phyloP scores from a whole-genome alignment of 306 rosid genomes.

The Trichosanthes truncata region DNA sequence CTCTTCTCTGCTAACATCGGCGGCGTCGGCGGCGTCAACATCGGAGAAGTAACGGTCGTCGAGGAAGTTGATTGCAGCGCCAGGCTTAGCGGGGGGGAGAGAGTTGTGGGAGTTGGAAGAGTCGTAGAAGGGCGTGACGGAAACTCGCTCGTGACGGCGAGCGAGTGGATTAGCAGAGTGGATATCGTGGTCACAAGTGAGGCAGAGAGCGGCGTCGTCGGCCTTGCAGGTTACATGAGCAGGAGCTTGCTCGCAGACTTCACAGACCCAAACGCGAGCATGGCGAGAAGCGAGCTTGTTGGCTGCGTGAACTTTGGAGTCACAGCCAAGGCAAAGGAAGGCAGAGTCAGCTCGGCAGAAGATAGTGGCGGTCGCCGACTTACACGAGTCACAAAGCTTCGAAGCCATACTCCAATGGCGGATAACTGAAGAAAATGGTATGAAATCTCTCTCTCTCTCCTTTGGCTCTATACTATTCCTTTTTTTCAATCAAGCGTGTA shows the following conservation, averaged over 20 bases:
- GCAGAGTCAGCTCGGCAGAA: constrained; percentile 93
- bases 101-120: constrained; percentile 20
- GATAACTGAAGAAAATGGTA: neutral
- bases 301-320: constrained; percentile 69
- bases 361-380: constrained; percentile 66
- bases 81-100: neutral
- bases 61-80: constrained; percentile 26
- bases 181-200: constrained; percentile 80
- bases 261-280: constrained; percentile 74
- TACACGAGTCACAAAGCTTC: constrained; percentile 93
- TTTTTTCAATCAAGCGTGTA: neutral
- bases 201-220: constrained; percentile 84
- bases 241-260: constrained; percentile 90
- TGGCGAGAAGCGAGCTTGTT: constrained; percentile 97
- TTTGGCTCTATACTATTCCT: neutral
- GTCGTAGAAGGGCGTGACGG: constrained; percentile 45
- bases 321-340: constrained; percentile 67
- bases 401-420: constrained; percentile 39
- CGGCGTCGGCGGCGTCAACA: constrained; percentile 33
- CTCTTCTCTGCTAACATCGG: constrained; percentile 66
- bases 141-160: constrained; percentile 74
- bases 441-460: neutral
- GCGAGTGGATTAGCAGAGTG: constrained; percentile 95
- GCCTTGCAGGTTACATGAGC: constrained; percentile 93
- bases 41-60: constrained; percentile 48